A percentile compares a stretch with the other conserved stretches of the same genome.
Conservation (phyloP, 208 protist species). For the Acanthamoeba pearcei region DNA sequence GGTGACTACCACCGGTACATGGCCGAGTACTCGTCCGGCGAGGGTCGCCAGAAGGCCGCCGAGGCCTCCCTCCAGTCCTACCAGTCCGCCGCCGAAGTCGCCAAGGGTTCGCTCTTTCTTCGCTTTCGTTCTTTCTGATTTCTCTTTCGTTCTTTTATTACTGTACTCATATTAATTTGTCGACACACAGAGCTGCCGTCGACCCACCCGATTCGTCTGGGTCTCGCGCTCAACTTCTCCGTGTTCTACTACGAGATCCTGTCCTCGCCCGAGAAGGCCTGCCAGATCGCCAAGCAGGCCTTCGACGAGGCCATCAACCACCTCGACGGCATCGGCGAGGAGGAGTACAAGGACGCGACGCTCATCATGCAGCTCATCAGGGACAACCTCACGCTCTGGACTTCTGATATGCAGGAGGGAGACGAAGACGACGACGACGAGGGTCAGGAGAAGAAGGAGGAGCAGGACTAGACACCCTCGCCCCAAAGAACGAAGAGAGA, state of each 20-base stretch:
- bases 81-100: constrained; percentile 20
- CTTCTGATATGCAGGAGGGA: constrained; percentile 80
- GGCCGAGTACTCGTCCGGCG: constrained; percentile 84
- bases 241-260: constrained; percentile 95
- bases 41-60: constrained; percentile 40
- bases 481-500: neutral
- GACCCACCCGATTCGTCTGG: constrained; percentile 93
- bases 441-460: constrained; percentile 54
- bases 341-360: constrained; percentile 91
- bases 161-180: neutral
- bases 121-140: neutral
- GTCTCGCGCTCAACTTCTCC: constrained; percentile 94
- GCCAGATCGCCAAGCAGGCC: constrained; percentile 91
- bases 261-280: constrained; percentile 86
- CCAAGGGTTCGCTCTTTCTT: neutral
- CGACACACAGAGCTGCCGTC: constrained; percentile 80
- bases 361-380: constrained; percentile 94
- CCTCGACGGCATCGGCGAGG: constrained; percentile 90
- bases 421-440: constrained; percentile 55
- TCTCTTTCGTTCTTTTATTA: neutral
- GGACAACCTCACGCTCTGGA: constrained; percentile 94
- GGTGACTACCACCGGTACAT: constrained; percentile 94
- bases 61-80: constrained; percentile 58
- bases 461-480: neutral
- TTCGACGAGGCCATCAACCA: constrained; percentile 93